phyloP scores from a whole-genome alignment of 768 basidiomycete species.

The Rhodotorula toruloides region DNA sequence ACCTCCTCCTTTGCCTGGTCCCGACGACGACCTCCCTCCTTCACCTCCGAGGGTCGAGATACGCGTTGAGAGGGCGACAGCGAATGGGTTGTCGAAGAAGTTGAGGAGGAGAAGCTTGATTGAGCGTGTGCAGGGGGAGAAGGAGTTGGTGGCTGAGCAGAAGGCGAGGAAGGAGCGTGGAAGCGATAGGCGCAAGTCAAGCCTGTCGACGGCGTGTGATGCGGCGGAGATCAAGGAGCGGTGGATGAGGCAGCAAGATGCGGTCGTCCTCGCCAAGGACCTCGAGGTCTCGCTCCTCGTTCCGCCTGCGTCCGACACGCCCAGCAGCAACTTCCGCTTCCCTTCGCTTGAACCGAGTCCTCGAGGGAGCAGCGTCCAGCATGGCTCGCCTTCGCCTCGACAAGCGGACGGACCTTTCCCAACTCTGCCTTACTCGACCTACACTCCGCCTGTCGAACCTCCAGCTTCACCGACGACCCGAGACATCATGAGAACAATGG shows the following conservation, averaged over 20 bases:
- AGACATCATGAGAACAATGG: not conserved
- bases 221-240: not conserved
- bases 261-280: too few relatives aligned
- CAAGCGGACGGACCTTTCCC: too few relatives aligned
- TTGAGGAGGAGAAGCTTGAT: not conserved
- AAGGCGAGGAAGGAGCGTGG: not conserved
- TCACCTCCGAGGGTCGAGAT: not conserved
- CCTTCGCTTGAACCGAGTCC: too few relatives aligned
- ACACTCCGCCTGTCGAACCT: not conserved
- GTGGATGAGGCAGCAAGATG: not conserved
- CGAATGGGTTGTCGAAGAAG: constrained; percentile 4
- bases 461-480: not conserved
- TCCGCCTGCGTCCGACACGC: too few relatives aligned
- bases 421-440: too few relatives aligned
- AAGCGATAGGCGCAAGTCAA: not conserved
- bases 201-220: not conserved
- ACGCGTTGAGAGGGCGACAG: not conserved
- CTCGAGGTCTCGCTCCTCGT: too few relatives aligned
- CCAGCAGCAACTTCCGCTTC: too few relatives aligned
- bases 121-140: not conserved
- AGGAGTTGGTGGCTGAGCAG: not conserved
- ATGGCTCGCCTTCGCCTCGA: too few relatives aligned
- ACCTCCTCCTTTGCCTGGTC: not conserved
- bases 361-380: too few relatives aligned
- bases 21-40: not conserved